phyloP scores from a whole-genome alignment of 805 yeast species.

The Cyberlindnera misumaiensis region DNA sequence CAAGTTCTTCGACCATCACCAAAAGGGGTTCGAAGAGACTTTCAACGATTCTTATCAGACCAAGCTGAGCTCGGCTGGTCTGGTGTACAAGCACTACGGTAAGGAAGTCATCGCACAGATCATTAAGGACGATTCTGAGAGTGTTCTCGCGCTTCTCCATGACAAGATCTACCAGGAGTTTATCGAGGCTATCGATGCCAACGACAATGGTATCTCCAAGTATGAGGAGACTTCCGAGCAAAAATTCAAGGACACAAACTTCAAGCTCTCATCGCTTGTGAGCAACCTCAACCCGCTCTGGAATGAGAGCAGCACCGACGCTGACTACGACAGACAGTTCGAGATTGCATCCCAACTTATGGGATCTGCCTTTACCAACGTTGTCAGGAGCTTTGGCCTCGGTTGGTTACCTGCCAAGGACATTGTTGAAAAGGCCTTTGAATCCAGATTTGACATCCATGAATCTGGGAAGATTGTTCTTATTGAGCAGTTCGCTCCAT shows the following conservation, averaged over 20 bases:
- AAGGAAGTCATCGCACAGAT: slow-evolving; percentile 54
- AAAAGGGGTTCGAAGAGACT: slow-evolving; percentile 77
- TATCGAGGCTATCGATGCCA: slow-evolving; percentile 89
- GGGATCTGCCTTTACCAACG: slow-evolving; percentile 71
- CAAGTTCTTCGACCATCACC: slow-evolving; percentile 94
- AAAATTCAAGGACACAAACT: slow-evolving; percentile 63
- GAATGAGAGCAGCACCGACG: slow-evolving; percentile 64
- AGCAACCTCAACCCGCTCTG: slow-evolving; percentile 80
- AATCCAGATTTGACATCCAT: slow-evolving; percentile 51
- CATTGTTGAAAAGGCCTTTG: slow-evolving; percentile 67
- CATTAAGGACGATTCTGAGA: slow-evolving; percentile 32
- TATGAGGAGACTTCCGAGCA: slow-evolving; percentile 48
- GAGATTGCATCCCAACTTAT: slow-evolving; percentile 67
- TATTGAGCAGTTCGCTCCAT: slow-evolving; percentile 75
- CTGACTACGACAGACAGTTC: slow-evolving; percentile 60
- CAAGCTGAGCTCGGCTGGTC: slow-evolving; percentile 88
- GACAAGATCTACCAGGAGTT: slow-evolving; percentile 78
- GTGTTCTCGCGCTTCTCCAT: slow-evolving; percentile 58
- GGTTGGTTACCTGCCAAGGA: slow-evolving; percentile 90
- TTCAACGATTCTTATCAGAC: slow-evolving; percentile 56
- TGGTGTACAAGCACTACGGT: slow-evolving; percentile 84
- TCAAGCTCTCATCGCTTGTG: slow-evolving; percentile 73
- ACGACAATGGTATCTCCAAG: slow-evolving; percentile 86
- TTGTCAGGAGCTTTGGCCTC: slow-evolving; percentile 64
- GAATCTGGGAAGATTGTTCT: slow-evolving; percentile 66